Evolutionary conservation across 306 rosid species (phyloP), one percentile per base, ranked within the genome.

Genomic region (Nissolia schottii): DNA sequence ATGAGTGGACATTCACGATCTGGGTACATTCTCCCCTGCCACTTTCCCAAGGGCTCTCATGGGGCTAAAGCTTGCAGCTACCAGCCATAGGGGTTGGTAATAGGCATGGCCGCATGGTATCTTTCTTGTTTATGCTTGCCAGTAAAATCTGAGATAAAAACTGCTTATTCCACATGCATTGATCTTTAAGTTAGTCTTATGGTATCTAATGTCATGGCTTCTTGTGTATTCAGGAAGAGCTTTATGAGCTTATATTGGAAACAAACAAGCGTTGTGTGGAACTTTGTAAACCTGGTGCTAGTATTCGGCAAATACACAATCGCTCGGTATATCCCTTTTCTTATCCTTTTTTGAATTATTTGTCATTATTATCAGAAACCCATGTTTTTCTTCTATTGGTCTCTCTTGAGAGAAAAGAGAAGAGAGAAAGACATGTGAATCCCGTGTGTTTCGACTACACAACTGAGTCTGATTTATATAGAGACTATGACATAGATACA

Each of bases 231-330:
- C 93, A 94, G 99, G 91, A 86, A 68, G 99, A 87, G 74, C 92
- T 94, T 70, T 91, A 91, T 81, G 88, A 87, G 62, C 97, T 94
- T 76, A 84, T 94, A 80, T 77, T 91, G 55, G 88, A 70, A 81
- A 87, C 97, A 13, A 89, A 84, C 77, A 91, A 91, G 87, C 85
- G 72, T 64, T 89, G 91, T 57, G 75, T 94, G 81, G 84, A 91
- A 79, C 97, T 87, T 73, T 94, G 99, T 84, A 87, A 82, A 79
- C 97, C 98, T 28, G 96, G 98, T 61, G 85, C 86, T 64, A 86
- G 85, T 67, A 83, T 91, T 60, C 82, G 81, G 68, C 72, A 87
- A 81, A 91, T 94, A 83, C 99, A 94, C 82, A 70, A 91, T 78
- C 67, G 77, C 72, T 89, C 99, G 70, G 99, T 94, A 89, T 49